A percentile compares a stretch with the other conserved stretches of the same genome.
Conservation (phyloP, 495 filamentous ascomycete species). For the Tuber indicum region DNA sequence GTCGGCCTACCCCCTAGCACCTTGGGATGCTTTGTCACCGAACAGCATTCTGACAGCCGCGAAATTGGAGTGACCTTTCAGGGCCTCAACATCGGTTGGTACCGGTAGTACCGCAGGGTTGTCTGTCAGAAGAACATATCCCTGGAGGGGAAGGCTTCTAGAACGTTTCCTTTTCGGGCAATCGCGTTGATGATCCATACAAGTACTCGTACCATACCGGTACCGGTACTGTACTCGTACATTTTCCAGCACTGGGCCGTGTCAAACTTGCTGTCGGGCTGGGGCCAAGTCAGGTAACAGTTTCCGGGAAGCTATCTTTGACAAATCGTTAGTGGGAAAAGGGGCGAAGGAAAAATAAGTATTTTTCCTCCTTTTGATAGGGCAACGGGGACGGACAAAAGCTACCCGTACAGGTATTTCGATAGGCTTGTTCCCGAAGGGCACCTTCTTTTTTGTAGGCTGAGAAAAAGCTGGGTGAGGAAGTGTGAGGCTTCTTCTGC, state of each 20-base stretch:
- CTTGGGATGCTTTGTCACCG: neutral
- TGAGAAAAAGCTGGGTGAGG: neutral
- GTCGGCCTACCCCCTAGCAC: neutral
- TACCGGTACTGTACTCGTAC: neutral
- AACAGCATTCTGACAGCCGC: slow-evolving; percentile 2
- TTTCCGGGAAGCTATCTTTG: slow-evolving; percentile 35
- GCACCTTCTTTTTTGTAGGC: neutral
- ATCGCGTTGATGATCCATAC: slow-evolving; percentile 22
- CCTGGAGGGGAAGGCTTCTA: slow-evolving; percentile 26
- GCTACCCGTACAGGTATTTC: neutral
- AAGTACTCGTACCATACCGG: neutral
- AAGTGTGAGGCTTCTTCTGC: neutral
- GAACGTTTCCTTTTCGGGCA: slow-evolving; percentile 36
- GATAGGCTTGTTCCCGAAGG: slow-evolving; percentile 2
- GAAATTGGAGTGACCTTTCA: neutral
- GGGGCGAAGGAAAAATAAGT: neutral
- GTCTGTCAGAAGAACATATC: neutral
- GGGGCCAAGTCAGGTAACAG: slow-evolving; percentile 36
- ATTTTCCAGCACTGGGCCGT: slow-evolving; percentile 33
- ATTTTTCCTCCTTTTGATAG: neutral
- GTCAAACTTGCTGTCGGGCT: slow-evolving; percentile 37
- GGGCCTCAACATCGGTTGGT: neutral
- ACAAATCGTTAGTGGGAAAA: neutral
- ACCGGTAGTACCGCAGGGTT: neutral
- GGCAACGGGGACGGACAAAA: neutral